Percentiles rank a stretch among this genome's conserved stretches.
phyloP scores from a whole-genome alignment of 495 filamentous ascomycete genomes.

The Usnea hakonensis region DNA sequence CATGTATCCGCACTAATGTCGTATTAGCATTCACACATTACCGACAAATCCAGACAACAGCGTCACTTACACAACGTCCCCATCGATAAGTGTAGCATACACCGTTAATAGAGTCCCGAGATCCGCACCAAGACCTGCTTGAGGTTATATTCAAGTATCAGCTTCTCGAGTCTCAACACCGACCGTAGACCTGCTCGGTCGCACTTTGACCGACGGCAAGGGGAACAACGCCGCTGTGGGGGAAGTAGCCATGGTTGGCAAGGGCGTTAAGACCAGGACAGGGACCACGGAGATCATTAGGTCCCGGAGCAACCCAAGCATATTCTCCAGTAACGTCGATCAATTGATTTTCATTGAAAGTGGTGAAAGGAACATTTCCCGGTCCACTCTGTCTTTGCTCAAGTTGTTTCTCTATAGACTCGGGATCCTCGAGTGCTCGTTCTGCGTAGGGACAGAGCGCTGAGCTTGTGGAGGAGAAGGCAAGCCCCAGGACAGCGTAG shows the following conservation, averaged over 20 bases:
- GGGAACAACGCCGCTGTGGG: slow-evolving; percentile 35
- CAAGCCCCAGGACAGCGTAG: neutral
- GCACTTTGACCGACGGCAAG: slow-evolving; percentile 8
- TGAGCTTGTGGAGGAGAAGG: neutral
- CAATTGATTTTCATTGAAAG: slow-evolving; percentile 22
- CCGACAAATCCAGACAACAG: neutral
- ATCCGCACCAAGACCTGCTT: slow-evolving; percentile 11
- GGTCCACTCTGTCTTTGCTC: slow-evolving; percentile 17
- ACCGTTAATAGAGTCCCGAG: slow-evolving; percentile 12
- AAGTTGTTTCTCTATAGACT: slow-evolving; percentile 3
- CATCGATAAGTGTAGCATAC: slow-evolving; percentile 23
- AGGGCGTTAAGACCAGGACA: slow-evolving; percentile 46
- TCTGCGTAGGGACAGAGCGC: slow-evolving; percentile 15
- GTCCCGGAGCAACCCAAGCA: slow-evolving; percentile 23
- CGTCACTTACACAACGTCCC: slow-evolving; percentile 18
- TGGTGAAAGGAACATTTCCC: slow-evolving; percentile 11
- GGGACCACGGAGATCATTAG: slow-evolving; percentile 33
- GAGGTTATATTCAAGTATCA: neutral
- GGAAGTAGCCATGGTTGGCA: slow-evolving; percentile 47
- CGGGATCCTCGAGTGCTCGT: slow-evolving; percentile 9
- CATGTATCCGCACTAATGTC: slow-evolving; percentile 20
- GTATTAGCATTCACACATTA: neutral
- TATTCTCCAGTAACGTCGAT: slow-evolving; percentile 24
- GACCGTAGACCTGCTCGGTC: slow-evolving; percentile 21
- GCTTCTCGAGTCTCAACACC: slow-evolving; percentile 19